Percentiles rank a stretch among this genome's conserved stretches.
phyloP scores from a whole-genome alignment of 2,329 filamentous ascomycete genomes.

The Diaporthe vexans region DNA sequence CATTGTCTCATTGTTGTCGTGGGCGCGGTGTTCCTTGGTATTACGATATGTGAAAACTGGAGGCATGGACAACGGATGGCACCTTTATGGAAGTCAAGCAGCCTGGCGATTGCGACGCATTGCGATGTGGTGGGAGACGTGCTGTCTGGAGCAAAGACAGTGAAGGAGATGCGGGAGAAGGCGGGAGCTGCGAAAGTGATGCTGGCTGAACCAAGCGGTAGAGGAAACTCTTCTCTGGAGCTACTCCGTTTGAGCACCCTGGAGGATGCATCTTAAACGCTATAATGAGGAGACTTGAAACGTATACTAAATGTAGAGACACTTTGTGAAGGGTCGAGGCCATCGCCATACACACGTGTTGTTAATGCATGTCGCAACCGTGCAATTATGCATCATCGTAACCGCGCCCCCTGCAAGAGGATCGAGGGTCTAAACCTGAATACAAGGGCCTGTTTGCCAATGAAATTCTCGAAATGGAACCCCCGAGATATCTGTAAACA shows the following conservation, averaged over 20 bases:
- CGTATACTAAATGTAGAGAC: too few species aligned
- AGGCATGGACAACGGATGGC: not conserved
- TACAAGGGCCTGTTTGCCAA: too few species aligned
- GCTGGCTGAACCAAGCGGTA: not conserved
- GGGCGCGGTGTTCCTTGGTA: not conserved
- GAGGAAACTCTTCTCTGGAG: not conserved
- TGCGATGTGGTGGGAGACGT: not conserved
- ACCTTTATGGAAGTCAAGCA: slow-evolving; percentile 19
- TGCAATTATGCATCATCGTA: too few species aligned
- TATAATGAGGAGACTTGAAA: too few species aligned
- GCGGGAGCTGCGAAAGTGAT: not conserved
- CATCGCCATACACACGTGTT: too few species aligned
- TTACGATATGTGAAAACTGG: slow-evolving; percentile 1
- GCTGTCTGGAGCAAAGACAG: not conserved
- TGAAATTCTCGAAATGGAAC: too few species aligned
- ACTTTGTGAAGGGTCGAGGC: too few species aligned
- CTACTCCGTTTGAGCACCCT: too few species aligned
- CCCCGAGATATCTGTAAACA: too few species aligned
- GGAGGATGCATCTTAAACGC: not conserved
- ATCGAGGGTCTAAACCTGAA: too few species aligned
- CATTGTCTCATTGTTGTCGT: slow-evolving; percentile 1
- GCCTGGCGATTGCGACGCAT: slow-evolving; percentile 4
- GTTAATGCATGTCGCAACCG: too few species aligned
- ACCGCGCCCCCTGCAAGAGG: too few species aligned
- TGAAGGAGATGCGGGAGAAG: not conserved